Percentiles rank a stretch among this genome's conserved stretches.
phyloP scores from a whole-genome alignment of 306 rosid genomes.

The Spatholobus suberectus region DNA sequence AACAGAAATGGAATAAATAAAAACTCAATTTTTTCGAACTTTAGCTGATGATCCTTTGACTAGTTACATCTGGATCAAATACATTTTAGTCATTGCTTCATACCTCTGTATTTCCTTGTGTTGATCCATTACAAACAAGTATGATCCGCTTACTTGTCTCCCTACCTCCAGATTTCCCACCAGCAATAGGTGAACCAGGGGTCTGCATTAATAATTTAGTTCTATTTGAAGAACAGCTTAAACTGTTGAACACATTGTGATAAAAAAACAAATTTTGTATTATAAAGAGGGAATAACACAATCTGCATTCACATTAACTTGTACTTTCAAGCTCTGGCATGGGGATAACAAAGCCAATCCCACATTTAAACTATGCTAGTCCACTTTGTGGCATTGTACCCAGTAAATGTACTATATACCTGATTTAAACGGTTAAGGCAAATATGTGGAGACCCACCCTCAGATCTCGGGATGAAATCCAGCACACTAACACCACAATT shows the following conservation, averaged over 20 bases:
- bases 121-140: constrained; percentile 85
- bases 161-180: constrained; percentile 84
- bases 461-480: constrained; percentile 79
- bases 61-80: constrained; percentile 19
- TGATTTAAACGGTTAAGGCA: constrained; percentile 94
- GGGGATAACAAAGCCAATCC: constrained; percentile 20
- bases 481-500: constrained; percentile 94
- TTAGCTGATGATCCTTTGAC: constrained; percentile 13
- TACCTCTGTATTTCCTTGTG: constrained; percentile 68
- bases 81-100: constrained; percentile 18
- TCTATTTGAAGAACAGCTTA: constrained; percentile 39
- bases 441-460: constrained; percentile 72
- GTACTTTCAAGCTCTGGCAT: constrained; percentile 15
- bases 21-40: background rate
- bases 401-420: constrained; percentile 52
- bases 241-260: constrained; percentile 32
- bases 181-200: constrained; percentile 88
- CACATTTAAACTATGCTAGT: constrained; percentile 13
- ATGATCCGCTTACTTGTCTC: constrained; percentile 62
- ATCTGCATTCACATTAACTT: constrained; percentile 7
- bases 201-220: constrained; percentile 70
- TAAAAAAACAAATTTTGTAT: background rate
- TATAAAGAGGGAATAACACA: constrained; percentile 11
- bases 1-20: constrained; percentile 19
- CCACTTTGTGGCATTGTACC: background rate